Evolutionary conservation across 179 eudicot species (phyloP).

Genomic region (Drosera spatulata): DNA sequence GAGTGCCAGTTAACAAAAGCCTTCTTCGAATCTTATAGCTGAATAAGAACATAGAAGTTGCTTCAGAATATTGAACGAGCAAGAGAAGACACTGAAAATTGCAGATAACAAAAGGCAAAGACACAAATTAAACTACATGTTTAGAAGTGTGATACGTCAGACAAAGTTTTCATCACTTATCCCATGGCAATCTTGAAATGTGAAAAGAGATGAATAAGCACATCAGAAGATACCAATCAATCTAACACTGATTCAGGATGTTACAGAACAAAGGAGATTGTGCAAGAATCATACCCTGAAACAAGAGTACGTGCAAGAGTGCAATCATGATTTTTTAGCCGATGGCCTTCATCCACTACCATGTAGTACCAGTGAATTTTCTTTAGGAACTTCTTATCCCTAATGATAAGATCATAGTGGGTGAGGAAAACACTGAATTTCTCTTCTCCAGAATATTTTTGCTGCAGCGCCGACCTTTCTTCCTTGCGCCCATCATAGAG

Average conservation of each 20-base stretch:
- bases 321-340: constrained; percentile 84
- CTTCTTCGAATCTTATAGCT: constrained; percentile 84
- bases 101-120: too few relatives aligned
- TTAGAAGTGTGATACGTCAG: too few relatives aligned
- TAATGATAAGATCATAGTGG: constrained; percentile 95
- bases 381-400: constrained; percentile 86
- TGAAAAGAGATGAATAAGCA: not conserved
- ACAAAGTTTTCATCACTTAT: too few relatives aligned
- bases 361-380: constrained; percentile 94
- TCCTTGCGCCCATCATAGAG: constrained; percentile 89
- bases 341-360: constrained; percentile 98
- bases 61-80: too few relatives aligned
- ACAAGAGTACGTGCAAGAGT: constrained; percentile 88
- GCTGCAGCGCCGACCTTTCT: constrained; percentile 76
- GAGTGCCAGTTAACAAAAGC: constrained; percentile 92
- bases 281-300: constrained; percentile 53
- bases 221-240: not conserved
- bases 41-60: constrained; percentile 8
- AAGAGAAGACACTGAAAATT: too few relatives aligned
- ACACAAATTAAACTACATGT: too few relatives aligned
- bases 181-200: too few relatives aligned
- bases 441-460: constrained; percentile 72
- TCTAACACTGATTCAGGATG: not conserved
- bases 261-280: not conserved
- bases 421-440: constrained; percentile 87